Conservation (phyloP, 768 basidiomycete genomes). For the Termitomyces sp. region DNA sequence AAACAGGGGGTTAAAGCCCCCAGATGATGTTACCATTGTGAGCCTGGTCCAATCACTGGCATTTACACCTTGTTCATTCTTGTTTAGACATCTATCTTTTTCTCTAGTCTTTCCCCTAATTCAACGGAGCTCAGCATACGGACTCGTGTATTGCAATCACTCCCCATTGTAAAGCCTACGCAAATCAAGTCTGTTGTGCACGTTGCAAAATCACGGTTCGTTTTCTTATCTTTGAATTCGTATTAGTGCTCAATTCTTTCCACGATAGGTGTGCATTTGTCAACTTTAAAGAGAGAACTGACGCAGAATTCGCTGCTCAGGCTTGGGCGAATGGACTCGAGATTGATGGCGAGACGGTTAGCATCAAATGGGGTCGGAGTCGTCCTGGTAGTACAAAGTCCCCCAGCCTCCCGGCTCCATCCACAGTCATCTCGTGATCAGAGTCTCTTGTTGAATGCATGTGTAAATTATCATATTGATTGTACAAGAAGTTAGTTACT, state of each 20-base stretch:
- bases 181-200: conserved; percentile 82
- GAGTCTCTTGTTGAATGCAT: background rate
- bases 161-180: conserved; percentile 56
- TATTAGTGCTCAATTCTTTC: background rate
- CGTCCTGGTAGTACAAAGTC: conserved; percentile 33
- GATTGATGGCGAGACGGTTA: conserved; percentile 66
- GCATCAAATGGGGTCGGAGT: conserved; percentile 88
- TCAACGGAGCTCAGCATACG: conserved; percentile 74
- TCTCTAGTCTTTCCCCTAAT: conserved; percentile 65
- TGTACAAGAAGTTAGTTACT: background rate
- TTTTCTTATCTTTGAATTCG: background rate
- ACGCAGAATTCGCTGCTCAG: conserved; percentile 86
- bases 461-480: background rate
- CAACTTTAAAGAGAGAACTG: conserved; percentile 78
- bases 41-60: conserved; percentile 24
- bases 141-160: conserved; percentile 60
- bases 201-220: conserved; percentile 72
- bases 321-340: conserved; percentile 91
- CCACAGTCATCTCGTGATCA: conserved; percentile 11
- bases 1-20: conserved; percentile 76
- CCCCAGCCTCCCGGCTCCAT: conserved; percentile 16
- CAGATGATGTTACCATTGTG: conserved; percentile 84
- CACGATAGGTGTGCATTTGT: conserved; percentile 81
- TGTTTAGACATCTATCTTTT: conserved; percentile 76
- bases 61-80: background rate